Evolutionary conservation across 768 basidiomycete genomes (phyloP), one percentile per base, ranked within the genome.

Genomic region (Rhodotorula kratochvilovae): DNA sequence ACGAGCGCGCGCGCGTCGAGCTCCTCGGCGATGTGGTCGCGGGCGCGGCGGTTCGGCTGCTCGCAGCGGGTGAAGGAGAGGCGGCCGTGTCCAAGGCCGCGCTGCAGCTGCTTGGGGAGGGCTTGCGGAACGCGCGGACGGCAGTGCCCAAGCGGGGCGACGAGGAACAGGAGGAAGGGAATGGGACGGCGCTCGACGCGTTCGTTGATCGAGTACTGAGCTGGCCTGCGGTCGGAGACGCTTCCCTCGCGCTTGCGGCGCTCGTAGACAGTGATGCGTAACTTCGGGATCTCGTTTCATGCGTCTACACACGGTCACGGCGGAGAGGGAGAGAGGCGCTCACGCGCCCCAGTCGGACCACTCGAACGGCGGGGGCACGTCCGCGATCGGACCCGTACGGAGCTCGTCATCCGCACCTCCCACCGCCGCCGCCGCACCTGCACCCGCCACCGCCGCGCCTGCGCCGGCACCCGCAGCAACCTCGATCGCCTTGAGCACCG

Each of bases 401-500:
- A 65, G 33, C 21, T 66, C 73, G 36, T 66, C 61, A 25, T 60
- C 50, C 17, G 12, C 57, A 11, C 39, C 61, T 29, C 39, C 66
- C 0, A 51, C 42, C 19, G 61, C 61, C 27, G 35, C 45, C 68
- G 5, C 23, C 16, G 25, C 33, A 8, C 35, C 74, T 17, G 61
- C 60, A 0, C 70, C 58, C 2, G 36, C 67, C 10, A 48, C 73
- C 17, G 66, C 55, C 31, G 66, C 72, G 1, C 63, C 74, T 31
- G 67, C 72, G 0, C 62, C 71, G 5, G 59, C 58, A 29, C 25
- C 54, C 33, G 55, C 55, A 4, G 19, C 55, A 1, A 21, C 21
- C 33, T 73, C 73, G 31, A 77, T 57, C 31, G 67, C 74, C 64
- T 75, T 66, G 53, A 61, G 42, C 12, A 75, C 75, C 67, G 82